A percentile compares a stretch with the other conserved stretches of the same genome.
These are phyloP conservation scores for Filosporella fistucella DNA, from an alignment of 495 filamentous ascomycete genomes.

Conservation along the genomic window DNA sequence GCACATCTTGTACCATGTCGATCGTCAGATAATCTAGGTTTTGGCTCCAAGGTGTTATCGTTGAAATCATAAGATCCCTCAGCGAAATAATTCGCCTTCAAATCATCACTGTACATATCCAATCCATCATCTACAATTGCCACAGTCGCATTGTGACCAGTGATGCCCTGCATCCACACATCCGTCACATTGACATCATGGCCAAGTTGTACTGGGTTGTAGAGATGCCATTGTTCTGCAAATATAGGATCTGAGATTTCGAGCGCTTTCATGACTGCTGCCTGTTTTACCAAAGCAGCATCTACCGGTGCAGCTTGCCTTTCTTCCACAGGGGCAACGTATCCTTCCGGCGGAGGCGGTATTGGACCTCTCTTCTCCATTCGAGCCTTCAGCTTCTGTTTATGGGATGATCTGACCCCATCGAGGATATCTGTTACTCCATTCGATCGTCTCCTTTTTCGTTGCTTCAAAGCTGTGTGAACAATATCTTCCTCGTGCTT, in stretches of 20 bases:
- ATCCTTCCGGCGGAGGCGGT: slow-evolving; percentile 35
- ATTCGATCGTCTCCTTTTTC: slow-evolving; percentile 54
- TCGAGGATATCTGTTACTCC: slow-evolving; percentile 59
- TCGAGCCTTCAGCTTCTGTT: slow-evolving; percentile 67
- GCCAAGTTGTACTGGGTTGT: slow-evolving; percentile 73
- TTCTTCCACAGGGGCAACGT: slow-evolving; percentile 15
- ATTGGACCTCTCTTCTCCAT: slow-evolving; percentile 69
- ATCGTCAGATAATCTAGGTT: slow-evolving; percentile 75
- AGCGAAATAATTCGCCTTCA: slow-evolving; percentile 88
- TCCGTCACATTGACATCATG: slow-evolving; percentile 95
- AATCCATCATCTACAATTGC: slow-evolving; percentile 95
- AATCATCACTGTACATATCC: slow-evolving; percentile 94
- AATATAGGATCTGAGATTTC: slow-evolving; percentile 88
- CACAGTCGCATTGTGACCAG: slow-evolving; percentile 81
- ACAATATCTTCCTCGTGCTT: slow-evolving; percentile 46
- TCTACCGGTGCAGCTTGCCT: slow-evolving; percentile 25
- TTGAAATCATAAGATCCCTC: slow-evolving; percentile 95
- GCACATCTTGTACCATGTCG: slow-evolving; percentile 90
- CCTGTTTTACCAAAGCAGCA: slow-evolving; percentile 50
- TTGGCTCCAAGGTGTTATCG: slow-evolving; percentile 71
- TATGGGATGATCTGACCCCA: slow-evolving; percentile 73
- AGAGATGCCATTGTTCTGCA: slow-evolving; percentile 90
- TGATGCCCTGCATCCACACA: slow-evolving; percentile 88
- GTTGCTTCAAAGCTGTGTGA: slow-evolving; percentile 36
- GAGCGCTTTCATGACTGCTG: slow-evolving; percentile 57